Evolutionary conservation across 306 rosid species (phyloP), one percentile per base, ranked within the genome.

Genomic region (Vigna nakashimae): DNA sequence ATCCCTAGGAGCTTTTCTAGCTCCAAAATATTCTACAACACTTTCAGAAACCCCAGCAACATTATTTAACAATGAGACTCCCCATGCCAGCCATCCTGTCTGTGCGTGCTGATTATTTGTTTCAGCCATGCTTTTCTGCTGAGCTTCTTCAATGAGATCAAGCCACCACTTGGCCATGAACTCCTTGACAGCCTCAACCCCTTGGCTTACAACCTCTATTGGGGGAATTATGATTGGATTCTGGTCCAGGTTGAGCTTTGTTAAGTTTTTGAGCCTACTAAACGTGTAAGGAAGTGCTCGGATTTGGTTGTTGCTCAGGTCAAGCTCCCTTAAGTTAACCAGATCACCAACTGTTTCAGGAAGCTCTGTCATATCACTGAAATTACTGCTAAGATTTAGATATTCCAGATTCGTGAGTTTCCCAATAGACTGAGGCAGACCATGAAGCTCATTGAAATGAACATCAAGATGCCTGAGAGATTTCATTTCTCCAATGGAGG

Each of bases 381-480:
- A 87, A 53, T 87, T 87, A 30, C 87, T 85, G 68, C 91, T 74
- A 7, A 87, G 52, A 79, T 87, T 87, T 18, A 87, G 87, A 65
- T 76, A 83, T 68, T 87, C 87, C 14, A 87, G 85, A 77, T 85
- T 87, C 58, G 80, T 74, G 60, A 87, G 81, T 43, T 81, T 85
- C 48, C 88, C 91, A 26, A 85, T 82, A 20, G 85, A 18, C 9
- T 69, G 77, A 73, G 88, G 91, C 36, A 87, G 82, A 65, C 84
- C 88, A 74, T 69, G 86, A 62, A 87, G 87, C 78, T 82, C 87
- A 15, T 87, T 87, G 91, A 87, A 87, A 65, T 87, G 91, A 74
- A 55, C 91, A 77, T 87, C 91, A 28, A 87, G 78, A 75, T 85
- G 75, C 68, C 73, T 87, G 7, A 87, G 82, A 52, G 91, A 87